phyloP scores from a whole-genome alignment of 1,139 yeast species.

The Lodderomyces theae region DNA sequence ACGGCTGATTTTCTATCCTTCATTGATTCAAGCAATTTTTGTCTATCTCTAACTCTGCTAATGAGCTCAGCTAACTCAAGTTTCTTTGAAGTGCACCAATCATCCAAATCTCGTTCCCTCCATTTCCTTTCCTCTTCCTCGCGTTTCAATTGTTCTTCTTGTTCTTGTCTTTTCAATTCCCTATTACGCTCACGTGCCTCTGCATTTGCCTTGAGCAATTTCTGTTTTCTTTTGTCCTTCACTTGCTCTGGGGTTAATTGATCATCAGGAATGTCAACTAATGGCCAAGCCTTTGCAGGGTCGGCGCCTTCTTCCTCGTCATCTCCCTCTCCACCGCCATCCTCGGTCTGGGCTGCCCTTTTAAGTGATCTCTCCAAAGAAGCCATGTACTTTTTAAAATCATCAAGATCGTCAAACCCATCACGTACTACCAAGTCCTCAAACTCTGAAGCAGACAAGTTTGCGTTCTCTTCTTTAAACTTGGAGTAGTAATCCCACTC shows the following conservation, averaged over 20 bases:
- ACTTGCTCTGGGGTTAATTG: constrained; percentile 76
- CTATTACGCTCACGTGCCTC: constrained; percentile 86
- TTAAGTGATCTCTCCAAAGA: constrained; percentile 68
- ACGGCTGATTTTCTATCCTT: constrained; percentile 88
- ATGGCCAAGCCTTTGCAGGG: constrained; percentile 63
- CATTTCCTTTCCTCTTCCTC: constrained; percentile 69
- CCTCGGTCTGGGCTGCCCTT: constrained; percentile 64
- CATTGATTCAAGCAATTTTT: constrained; percentile 71
- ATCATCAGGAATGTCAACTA: constrained; percentile 81
- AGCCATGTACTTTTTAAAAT: constrained; percentile 65
- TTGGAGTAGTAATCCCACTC: constrained; percentile 71
- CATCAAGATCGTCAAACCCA: constrained; percentile 74
- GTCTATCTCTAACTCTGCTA: constrained; percentile 60
- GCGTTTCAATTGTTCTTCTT: constrained; percentile 51
- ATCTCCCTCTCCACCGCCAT: constrained; percentile 31
- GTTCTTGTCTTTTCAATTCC: constrained; percentile 62
- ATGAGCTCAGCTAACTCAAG: constrained; percentile 56
- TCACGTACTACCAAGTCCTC: constrained; percentile 58
- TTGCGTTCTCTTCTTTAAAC: constrained; percentile 52
- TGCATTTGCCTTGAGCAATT: constrained; percentile 75
- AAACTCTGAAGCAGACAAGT: constrained; percentile 41
- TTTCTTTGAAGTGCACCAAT: constrained; percentile 78
- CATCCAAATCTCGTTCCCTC: constrained; percentile 70
- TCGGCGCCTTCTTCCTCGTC: constrained; percentile 45
- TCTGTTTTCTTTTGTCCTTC: constrained; percentile 84